Evolutionary conservation across 441 rosid genomes (phyloP).

Genomic region (Populus trichocarpa): DNA sequence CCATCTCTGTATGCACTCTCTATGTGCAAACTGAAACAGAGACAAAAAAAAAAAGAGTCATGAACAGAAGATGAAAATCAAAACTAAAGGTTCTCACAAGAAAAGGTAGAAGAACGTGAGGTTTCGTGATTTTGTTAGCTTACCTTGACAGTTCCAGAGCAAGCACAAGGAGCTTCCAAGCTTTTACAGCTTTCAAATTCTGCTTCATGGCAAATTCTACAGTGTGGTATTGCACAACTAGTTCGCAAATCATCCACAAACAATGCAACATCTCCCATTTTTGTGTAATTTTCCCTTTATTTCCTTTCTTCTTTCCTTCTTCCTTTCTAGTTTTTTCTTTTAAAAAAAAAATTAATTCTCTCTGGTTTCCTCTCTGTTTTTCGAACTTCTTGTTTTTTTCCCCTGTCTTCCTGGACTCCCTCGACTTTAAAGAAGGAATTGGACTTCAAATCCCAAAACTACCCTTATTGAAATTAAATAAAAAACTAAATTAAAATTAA

Average conservation of each 20-base stretch:
- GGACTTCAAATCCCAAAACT: conserved; percentile 25
- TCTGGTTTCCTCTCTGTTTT: not conserved
- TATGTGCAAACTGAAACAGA: conserved; percentile 72
- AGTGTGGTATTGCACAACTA: conserved; percentile 32
- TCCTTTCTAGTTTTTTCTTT: not conserved
- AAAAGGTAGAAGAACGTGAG: not conserved
- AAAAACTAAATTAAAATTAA: not conserved
- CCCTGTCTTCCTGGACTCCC: not conserved
- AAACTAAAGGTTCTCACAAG: not conserved
- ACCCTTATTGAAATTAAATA: conserved; percentile 18
- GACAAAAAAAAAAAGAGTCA: not conserved
- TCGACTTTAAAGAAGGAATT: conserved; percentile 9
- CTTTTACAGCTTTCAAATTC: conserved; percentile 55
- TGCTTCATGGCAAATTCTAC: conserved; percentile 94
- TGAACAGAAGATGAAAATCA: not conserved
- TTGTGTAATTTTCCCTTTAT: not conserved
- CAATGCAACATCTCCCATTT: conserved; percentile 59
- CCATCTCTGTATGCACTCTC: conserved; percentile 97
- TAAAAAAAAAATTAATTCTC: not conserved
- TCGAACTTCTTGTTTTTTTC: not conserved
- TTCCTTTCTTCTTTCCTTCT: not conserved
- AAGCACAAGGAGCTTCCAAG: conserved; percentile 92
- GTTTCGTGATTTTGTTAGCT: not conserved
- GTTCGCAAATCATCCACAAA: conserved; percentile 41
- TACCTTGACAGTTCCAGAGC: conserved; percentile 91